Evolutionary conservation across 1,284 basidiomycete species (phyloP).

Genomic region (Irpex lacteus): DNA sequence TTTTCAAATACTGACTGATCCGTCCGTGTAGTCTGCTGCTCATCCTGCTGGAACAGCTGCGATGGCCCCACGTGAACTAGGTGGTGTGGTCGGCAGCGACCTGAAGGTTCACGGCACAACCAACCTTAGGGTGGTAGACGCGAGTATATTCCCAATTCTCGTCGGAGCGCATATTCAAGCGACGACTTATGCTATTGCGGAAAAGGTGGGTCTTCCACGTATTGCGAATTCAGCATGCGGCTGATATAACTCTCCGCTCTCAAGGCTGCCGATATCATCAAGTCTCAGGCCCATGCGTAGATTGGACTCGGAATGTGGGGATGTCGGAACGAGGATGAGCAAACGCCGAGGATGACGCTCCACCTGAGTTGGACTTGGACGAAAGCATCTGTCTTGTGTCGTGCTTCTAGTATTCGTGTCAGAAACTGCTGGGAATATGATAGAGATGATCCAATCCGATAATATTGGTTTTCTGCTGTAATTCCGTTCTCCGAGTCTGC

Average conservation of each 20-base stretch:
- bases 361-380: too few relatives aligned
- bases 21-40: neutral
- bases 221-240: neutral
- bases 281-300: neutral
- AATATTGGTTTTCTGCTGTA: too few relatives aligned
- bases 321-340: too few relatives aligned
- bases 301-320: too few relatives aligned
- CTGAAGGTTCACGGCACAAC: conserved; percentile 48
- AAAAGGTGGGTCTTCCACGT: conserved; percentile 1
- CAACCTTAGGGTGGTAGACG: conserved; percentile 29
- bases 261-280: conserved; percentile 8
- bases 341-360: too few relatives aligned
- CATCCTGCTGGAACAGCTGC: conserved; percentile 29
- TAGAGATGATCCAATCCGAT: too few relatives aligned
- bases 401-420: too few relatives aligned
- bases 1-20: neutral
- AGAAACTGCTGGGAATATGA: too few relatives aligned
- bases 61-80: conserved; percentile 24
- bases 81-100: conserved; percentile 50
- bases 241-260: neutral
- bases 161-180: conserved; percentile 1
- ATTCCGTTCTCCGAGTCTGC: too few relatives aligned
- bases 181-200: conserved; percentile 5
- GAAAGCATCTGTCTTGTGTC: too few relatives aligned
- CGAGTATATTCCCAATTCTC: conserved; percentile 19